Conservation (phyloP, 169 alveolate genomes). For the Plasmodium sp. region DNA sequence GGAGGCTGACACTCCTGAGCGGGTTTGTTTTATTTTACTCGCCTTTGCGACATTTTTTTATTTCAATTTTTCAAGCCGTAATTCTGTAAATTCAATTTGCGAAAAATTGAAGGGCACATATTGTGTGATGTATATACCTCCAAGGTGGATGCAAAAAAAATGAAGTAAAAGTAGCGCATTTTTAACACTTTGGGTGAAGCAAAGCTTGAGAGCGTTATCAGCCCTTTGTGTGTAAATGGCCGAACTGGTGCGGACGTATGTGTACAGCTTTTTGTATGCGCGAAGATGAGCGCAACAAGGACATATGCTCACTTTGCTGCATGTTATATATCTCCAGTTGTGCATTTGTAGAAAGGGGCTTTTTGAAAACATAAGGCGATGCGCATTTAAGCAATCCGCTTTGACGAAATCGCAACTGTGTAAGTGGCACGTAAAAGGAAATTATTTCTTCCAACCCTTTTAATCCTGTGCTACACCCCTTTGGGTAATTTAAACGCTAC, state of each 20-base stretch:
- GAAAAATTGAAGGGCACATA: not conserved
- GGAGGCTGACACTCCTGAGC: not conserved
- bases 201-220: not conserved
- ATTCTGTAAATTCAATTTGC: not conserved
- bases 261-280: not conserved
- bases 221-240: not conserved
- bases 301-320: not conserved
- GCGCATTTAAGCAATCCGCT: not conserved
- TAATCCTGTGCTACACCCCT: not conserved
- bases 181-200: not conserved
- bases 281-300: not conserved
- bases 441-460: not conserved
- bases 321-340: not conserved
- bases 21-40: not conserved
- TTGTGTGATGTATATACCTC: not conserved
- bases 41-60: not conserved
- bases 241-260: not conserved
- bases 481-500: not conserved
- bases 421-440: not conserved
- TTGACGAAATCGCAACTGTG: not conserved
- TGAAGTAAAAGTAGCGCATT: not conserved
- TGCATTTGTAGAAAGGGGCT: not conserved
- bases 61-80: not conserved
- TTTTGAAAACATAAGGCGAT: not conserved
- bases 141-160: not conserved